Base-by-base conservation (phyloP, 202 grass and related monocot species). In the Dendrocalamus latiflorus region DNA sequence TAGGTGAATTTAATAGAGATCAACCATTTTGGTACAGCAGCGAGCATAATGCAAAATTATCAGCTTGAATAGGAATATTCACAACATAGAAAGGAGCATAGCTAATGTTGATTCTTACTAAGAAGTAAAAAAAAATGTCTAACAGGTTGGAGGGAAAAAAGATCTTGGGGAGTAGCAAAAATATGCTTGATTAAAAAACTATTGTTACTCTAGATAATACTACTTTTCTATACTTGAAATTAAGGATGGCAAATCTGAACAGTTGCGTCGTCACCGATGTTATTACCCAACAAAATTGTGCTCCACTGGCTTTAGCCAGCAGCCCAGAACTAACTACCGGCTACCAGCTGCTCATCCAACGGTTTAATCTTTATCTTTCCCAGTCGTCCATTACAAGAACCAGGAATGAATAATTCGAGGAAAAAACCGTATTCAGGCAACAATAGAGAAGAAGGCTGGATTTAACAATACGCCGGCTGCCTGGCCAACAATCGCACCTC, bases 401-500 rank as follows among this genome's bases (percentile, higher is more conserved):
- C 25, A 65, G 42, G 0, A 22, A 14, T 24, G 53, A 61, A 72
- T 9, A 24, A 49, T 50, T 30, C 16, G 33, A 8, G 1, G 20
- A 13, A 48, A 49, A 64, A 73, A 24, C n/a, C 28, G 56, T 81
- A 49, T 37, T 38, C 11, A 48, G n/a, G 34, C 22, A 72, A 64
- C 14, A 82, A 47, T 42, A 4, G 26, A 26, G 43, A 73, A 53
- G 16, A 83, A 28, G 69, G 43, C 13, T 13, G 30, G 54, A 59
- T 20, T 33, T 9, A 47, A 28, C 26, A 38, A 44, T 36, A 73
- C 28, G 43, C 14, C n/a, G 10, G 56, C 49, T 43, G 36, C 22
- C 17, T n/a, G 69, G 58, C 26, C 38, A 22, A 5, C 21, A 74
- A 68, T 24, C 83, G 60, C 83, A 86, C 88, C 42, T 86, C 68